Conservation (phyloP, 768 basidiomycete species). For the Leucogyrophana mollusca region DNA sequence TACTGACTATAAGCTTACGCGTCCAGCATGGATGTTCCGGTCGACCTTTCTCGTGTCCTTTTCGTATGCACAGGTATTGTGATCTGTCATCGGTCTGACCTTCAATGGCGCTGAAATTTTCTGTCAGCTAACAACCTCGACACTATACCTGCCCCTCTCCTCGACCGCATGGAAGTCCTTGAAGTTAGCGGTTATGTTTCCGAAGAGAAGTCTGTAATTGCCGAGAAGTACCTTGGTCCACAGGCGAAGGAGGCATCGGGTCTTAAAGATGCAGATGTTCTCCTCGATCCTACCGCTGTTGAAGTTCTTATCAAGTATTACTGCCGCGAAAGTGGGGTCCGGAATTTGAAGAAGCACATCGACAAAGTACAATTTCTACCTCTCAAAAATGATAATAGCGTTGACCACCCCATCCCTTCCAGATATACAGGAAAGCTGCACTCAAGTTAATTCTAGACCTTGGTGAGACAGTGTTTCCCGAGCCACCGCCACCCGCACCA, state of each 20-base stretch:
- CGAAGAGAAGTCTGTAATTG: conserved; percentile 89
- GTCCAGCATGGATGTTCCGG: conserved; percentile 91
- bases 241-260: conserved; percentile 93
- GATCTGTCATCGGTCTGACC: conserved; percentile 6
- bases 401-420: background rate
- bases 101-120: conserved; percentile 9
- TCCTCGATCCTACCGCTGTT: conserved; percentile 72
- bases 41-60: conserved; percentile 92
- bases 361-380: conserved; percentile 70
- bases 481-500: conserved; percentile 42
- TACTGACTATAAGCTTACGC: conserved; percentile 7
- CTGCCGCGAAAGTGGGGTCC: conserved; percentile 94
- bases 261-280: conserved; percentile 80
- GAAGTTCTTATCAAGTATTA: conserved; percentile 95
- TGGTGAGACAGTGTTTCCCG: conserved; percentile 83
- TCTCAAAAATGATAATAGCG: background rate
- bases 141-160: conserved; percentile 89
- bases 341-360: conserved; percentile 97
- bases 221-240: conserved; percentile 83
- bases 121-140: conserved; percentile 81
- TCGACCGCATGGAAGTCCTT: conserved; percentile 96
- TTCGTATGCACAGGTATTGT: conserved; percentile 87
- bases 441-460: conserved; percentile 88
- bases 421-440: conserved; percentile 98
- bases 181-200: conserved; percentile 95